phyloP scores from a whole-genome alignment of 2,329 filamentous ascomycete genomes.

The Emydomyces testavorans region DNA sequence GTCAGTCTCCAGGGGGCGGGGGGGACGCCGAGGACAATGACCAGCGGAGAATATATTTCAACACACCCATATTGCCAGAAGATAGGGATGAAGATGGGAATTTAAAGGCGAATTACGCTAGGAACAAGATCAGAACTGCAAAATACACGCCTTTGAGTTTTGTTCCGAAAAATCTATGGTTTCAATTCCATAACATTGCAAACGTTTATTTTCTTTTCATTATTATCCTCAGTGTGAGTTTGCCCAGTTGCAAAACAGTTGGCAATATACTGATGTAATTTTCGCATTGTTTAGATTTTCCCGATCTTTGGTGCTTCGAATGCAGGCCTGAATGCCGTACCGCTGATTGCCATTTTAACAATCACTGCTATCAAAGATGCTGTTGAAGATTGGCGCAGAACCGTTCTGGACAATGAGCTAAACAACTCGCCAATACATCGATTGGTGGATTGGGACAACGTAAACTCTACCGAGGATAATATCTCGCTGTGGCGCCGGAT shows the following conservation, averaged over 20 bases:
- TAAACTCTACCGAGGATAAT: slow-evolving; percentile 81
- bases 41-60: slow-evolving; percentile 65
- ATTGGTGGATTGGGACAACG: slow-evolving; percentile 77
- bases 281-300: slow-evolving; percentile 57
- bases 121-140: slow-evolving; percentile 95
- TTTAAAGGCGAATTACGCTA: slow-evolving; percentile 56
- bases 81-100: slow-evolving; percentile 71
- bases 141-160: slow-evolving; percentile 96
- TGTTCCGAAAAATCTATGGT: slow-evolving; percentile 90
- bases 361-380: slow-evolving; percentile 90
- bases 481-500: slow-evolving; percentile 74
- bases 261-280: slow-evolving; percentile 17
- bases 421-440: slow-evolving; percentile 95
- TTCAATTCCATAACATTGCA: slow-evolving; percentile 96
- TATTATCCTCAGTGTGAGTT: slow-evolving; percentile 82
- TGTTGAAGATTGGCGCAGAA: slow-evolving; percentile 88
- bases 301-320: slow-evolving; percentile 89
- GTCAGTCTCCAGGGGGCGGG: slow-evolving; percentile 1
- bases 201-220: slow-evolving; percentile 98
- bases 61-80: slow-evolving; percentile 62
- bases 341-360: slow-evolving; percentile 80
- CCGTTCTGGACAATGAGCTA: slow-evolving; percentile 77
- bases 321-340: slow-evolving; percentile 78
- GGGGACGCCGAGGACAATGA: slow-evolving; percentile 20
- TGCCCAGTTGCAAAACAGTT: background rate